A percentile compares a stretch with the other conserved stretches of the same genome.
phyloP scores from a whole-genome alignment of 2,329 filamentous ascomycete genomes.

The Pyrenophora graminea region DNA sequence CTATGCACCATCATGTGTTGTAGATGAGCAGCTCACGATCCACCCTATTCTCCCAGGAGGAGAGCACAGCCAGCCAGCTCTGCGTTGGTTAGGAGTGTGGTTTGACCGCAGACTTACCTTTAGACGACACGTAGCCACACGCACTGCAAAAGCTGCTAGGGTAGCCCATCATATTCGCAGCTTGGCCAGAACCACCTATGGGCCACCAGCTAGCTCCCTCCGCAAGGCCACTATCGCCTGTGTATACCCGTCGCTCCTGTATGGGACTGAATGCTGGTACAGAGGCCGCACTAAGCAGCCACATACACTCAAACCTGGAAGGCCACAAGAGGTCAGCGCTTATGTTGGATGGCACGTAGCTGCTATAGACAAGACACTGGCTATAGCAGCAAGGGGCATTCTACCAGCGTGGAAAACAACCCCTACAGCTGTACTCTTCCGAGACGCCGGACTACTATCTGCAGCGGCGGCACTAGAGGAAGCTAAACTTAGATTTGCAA shows the following conservation, averaged over 20 bases:
- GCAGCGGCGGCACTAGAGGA: neutral
- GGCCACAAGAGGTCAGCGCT: neutral
- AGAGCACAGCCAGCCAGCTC: neutral
- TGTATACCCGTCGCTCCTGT: slow-evolving; percentile 4
- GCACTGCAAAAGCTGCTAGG: neutral
- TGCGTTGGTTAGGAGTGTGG: neutral
- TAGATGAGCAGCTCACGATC: neutral
- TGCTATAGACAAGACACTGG: neutral
- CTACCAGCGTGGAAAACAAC: slow-evolving; percentile 2
- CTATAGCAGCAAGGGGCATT: neutral
- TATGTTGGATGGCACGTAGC: neutral
- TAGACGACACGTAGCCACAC: neutral
- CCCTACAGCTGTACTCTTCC: neutral
- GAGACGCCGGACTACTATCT: slow-evolving; percentile 1
- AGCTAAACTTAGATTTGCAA: neutral
- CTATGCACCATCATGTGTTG: neutral
- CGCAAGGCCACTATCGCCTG: slow-evolving; percentile 11
- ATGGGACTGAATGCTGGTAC: slow-evolving; percentile 9
- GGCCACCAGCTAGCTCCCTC: slow-evolving; percentile 1
- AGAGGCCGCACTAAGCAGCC: neutral
- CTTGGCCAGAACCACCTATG: slow-evolving; percentile 2
- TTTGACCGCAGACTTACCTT: neutral
- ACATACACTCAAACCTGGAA: neutral
- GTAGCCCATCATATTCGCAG: slow-evolving; percentile 2
- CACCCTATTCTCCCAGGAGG: neutral